Percentiles rank a stretch among this genome's conserved stretches.
Evolutionary conservation across 768 basidiomycete species (phyloP).

Genomic region (Phanerochaete sordida): DNA sequence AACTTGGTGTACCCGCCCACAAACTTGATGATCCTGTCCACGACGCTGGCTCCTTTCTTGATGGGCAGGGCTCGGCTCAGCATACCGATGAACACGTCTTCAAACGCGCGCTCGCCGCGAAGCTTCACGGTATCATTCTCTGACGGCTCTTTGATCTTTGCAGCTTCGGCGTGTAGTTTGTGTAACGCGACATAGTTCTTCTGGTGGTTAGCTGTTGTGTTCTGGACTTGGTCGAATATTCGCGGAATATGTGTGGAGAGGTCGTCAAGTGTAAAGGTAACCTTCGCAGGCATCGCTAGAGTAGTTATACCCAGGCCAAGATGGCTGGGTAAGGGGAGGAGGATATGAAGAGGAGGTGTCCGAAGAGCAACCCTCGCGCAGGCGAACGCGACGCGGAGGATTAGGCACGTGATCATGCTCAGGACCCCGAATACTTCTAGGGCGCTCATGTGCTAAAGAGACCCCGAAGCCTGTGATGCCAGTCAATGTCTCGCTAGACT

Average conservation of each 20-base stretch:
- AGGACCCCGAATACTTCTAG: not conserved
- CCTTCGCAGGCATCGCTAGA: slow-evolving; percentile 25
- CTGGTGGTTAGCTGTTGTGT: slow-evolving; percentile 73
- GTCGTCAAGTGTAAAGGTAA: slow-evolving; percentile 23
- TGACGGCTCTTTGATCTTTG: slow-evolving; percentile 47
- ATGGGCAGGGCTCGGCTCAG: slow-evolving; percentile 58
- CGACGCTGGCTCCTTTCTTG: slow-evolving; percentile 78
- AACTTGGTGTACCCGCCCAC: slow-evolving; percentile 74
- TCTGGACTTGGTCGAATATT: slow-evolving; percentile 81
- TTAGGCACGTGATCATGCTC: slow-evolving; percentile 4
- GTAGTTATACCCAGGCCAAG: not conserved
- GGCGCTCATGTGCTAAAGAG: not conserved
- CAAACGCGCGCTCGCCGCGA: slow-evolving; percentile 76
- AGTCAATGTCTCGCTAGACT: too few species aligned
- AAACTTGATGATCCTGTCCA: slow-evolving; percentile 81
- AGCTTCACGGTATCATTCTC: slow-evolving; percentile 51
- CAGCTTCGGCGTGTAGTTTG: slow-evolving; percentile 71
- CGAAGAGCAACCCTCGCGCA: not conserved
- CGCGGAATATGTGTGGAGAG: slow-evolving; percentile 41
- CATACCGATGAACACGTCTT: slow-evolving; percentile 57
- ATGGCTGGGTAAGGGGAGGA: not conserved
- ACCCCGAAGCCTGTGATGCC: too few species aligned
- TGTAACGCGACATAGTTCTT: slow-evolving; percentile 85
- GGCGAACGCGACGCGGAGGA: slow-evolving; percentile 4
- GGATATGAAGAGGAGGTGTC: not conserved